Percentiles rank a stretch among this genome's conserved stretches.
Conservation (phyloP, 2,329 filamentous ascomycete genomes). For the Sporothrix dimorphospora region DNA sequence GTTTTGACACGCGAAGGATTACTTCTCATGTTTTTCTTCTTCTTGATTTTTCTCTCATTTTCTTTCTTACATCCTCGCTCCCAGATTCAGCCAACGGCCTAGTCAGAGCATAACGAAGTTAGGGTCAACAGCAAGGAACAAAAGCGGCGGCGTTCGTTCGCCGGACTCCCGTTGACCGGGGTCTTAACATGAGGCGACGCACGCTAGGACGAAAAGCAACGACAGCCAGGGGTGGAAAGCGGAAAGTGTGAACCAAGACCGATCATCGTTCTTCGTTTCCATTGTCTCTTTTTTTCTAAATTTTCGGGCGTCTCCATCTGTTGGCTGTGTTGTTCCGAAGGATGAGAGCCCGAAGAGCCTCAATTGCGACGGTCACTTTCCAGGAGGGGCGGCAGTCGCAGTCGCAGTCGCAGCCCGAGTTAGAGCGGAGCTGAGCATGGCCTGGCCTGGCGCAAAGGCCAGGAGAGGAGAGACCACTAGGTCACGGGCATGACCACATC, state of each 20-base stretch:
- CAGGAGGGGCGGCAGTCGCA: not conserved
- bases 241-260: not conserved
- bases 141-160: not conserved
- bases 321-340: slow-evolving; percentile 4
- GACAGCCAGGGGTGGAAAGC: not conserved
- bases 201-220: not conserved
- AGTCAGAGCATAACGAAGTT: not conserved
- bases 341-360: slow-evolving; percentile 1
- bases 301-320: not conserved
- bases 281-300: not conserved
- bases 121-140: not conserved
- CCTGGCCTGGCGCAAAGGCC: not conserved
- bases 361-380: not conserved
- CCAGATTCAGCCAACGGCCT: not conserved
- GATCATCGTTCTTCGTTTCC: not conserved
- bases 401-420: not conserved
- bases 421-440: not conserved
- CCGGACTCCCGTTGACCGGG: not conserved
- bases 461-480: not conserved
- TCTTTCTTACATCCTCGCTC: not conserved
- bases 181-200: not conserved
- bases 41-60: not conserved
- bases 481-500: not conserved
- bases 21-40: not conserved
- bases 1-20: not conserved